Evolutionary conservation across 768 basidiomycete species (phyloP).

Genomic region (Amanita brunnescens): DNA sequence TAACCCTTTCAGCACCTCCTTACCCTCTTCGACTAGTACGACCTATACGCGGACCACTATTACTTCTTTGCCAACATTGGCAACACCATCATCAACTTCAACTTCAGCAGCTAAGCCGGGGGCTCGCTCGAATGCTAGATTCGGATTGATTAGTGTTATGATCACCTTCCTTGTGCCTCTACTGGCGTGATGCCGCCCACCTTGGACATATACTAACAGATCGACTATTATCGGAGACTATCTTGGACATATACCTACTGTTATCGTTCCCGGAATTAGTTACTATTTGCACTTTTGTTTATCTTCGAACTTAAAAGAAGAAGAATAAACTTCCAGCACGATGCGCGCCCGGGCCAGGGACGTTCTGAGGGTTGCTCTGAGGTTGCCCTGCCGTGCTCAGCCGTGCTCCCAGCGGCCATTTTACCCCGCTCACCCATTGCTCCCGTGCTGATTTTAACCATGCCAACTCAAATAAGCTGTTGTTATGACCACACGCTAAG

Average conservation of each 20-base stretch:
- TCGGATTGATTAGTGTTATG: not conserved
- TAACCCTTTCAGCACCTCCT: not conserved
- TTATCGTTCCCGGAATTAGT: too few relatives aligned
- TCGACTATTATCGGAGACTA: not conserved
- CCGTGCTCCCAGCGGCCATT: too few relatives aligned
- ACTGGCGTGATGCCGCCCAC: not conserved
- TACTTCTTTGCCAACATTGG: not conserved
- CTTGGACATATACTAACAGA: not conserved
- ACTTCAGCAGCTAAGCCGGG: not conserved
- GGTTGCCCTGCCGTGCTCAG: too few relatives aligned
- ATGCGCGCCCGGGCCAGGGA: too few relatives aligned
- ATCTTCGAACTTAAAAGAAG: too few relatives aligned
- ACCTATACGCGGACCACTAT: not conserved
- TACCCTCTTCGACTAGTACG: not conserved
- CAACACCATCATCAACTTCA: not conserved
- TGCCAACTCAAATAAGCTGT: too few relatives aligned
- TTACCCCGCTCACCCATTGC: too few relatives aligned
- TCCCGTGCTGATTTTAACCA: too few relatives aligned
- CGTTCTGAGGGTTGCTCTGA: too few relatives aligned
- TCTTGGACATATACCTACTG: not conserved
- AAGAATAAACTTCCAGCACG: too few relatives aligned
- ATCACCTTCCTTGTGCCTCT: not conserved
- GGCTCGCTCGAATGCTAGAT: not conserved
- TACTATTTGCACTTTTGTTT: too few relatives aligned
- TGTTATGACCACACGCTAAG: not conserved